A percentile compares a stretch with the other conserved stretches of the same genome.
Conservation (phyloP, 768 basidiomycete species). For the Termitomyces sp. region DNA sequence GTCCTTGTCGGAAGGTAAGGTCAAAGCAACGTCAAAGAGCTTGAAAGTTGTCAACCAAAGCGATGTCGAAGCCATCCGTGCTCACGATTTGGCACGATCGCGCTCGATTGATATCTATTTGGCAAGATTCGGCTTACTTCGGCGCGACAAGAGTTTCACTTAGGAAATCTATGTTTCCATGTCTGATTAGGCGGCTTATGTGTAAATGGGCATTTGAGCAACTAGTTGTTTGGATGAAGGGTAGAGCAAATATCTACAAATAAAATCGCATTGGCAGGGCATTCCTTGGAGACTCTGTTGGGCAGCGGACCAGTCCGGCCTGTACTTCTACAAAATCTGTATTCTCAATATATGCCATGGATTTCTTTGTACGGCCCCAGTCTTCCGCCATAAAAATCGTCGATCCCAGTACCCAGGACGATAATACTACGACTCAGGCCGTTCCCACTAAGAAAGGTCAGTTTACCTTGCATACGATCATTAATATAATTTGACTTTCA, state of each 20-base stretch:
- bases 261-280: too few species aligned
- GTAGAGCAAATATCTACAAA: too few species aligned
- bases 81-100: background rate
- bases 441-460: conserved; percentile 50
- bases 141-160: background rate
- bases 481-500: conserved; percentile 1
- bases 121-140: background rate
- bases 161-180: too few species aligned
- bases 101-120: background rate
- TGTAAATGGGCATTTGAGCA: too few species aligned
- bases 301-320: conserved; percentile 13
- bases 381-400: conserved; percentile 70
- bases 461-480: conserved; percentile 18
- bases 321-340: background rate
- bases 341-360: conserved; percentile 37
- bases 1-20: background rate
- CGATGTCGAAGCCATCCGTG: background rate
- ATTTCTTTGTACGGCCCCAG: conserved; percentile 64
- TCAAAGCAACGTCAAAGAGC: background rate
- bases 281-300: conserved; percentile 18
- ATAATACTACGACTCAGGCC: conserved; percentile 25
- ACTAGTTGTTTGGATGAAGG: too few species aligned
- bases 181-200: too few species aligned
- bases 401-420: conserved; percentile 45
- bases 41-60: background rate